These are phyloP conservation scores for Fusarium lateritium DNA, from an alignment of 2,329 filamentous ascomycete species.

Conservation along the genomic window DNA sequence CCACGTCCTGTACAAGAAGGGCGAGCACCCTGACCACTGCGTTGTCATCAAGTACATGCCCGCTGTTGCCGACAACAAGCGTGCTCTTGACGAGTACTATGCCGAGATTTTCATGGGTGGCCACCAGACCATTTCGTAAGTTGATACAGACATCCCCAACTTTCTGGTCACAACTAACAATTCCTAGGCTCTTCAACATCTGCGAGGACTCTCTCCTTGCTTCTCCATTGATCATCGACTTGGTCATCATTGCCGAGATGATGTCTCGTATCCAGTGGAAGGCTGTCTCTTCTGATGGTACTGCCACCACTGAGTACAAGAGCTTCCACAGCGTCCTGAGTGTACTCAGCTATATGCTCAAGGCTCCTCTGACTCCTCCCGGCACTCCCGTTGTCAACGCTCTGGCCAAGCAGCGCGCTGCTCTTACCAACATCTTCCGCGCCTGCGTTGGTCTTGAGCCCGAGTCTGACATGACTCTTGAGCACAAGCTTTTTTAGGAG, in stretches of 20 bases:
- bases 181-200: slow-evolving; percentile 91
- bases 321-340: slow-evolving; percentile 97
- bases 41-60: slow-evolving; percentile 99
- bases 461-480: slow-evolving; percentile 98
- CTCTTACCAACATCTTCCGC: slow-evolving; percentile 98
- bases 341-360: slow-evolving; percentile 98
- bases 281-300: slow-evolving; percentile 67
- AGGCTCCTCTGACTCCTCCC: slow-evolving; percentile 93
- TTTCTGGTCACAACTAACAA: slow-evolving; percentile 32
- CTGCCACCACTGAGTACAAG: slow-evolving; percentile 78
- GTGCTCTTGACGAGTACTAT: slow-evolving; percentile 98
- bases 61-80: slow-evolving; percentile 98
- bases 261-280: slow-evolving; percentile 99
- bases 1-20: slow-evolving; percentile 87
- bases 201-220: slow-evolving; percentile 98
- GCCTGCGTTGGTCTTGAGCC: slow-evolving; percentile 97
- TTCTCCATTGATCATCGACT: slow-evolving; percentile 96
- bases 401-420: slow-evolving; percentile 94
- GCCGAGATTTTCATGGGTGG: slow-evolving; percentile 99
- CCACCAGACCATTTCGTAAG: slow-evolving; percentile 93
- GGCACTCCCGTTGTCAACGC: slow-evolving; percentile 97
- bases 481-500: slow-evolving; percentile 92
- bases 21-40: slow-evolving; percentile 96
- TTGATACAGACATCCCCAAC: slow-evolving; percentile 23
- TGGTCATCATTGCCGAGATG: slow-evolving; percentile 93